phyloP scores from a whole-genome alignment of 73 alveolate genomes.

The Paramecium primaurelia region DNA sequence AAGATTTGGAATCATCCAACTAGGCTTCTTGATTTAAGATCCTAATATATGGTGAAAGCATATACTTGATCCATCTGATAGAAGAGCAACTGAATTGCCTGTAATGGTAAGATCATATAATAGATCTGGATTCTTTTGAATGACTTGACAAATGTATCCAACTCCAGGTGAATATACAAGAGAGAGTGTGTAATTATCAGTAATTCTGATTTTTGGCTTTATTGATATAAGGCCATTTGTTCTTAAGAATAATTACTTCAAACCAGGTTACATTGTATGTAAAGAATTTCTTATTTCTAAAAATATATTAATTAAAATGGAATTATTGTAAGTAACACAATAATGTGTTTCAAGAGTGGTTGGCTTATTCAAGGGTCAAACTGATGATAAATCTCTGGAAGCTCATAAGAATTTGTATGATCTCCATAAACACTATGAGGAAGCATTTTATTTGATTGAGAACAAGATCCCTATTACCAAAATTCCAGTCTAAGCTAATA shows the following conservation, averaged over 20 bases:
- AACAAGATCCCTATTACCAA: not conserved
- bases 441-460: not conserved
- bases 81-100: constrained; percentile 63
- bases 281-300: not conserved
- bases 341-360: not conserved
- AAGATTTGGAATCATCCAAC: constrained; percentile 66
- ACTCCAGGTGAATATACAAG: constrained; percentile 93
- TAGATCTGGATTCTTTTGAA: constrained; percentile 69
- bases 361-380: not conserved
- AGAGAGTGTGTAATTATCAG: constrained; percentile 59
- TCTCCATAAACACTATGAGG: constrained; percentile 2
- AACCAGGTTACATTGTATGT: not conserved
- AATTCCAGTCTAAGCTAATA: not conserved
- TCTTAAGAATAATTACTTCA: not conserved
- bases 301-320: not conserved
- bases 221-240: constrained; percentile 15
- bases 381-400: not conserved
- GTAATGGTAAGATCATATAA: constrained; percentile 63
- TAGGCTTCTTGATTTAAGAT: not conserved
- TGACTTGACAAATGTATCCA: constrained; percentile 79
- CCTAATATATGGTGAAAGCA: not conserved
- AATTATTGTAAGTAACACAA: not conserved
- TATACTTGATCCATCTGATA: constrained; percentile 65
- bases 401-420: not conserved
- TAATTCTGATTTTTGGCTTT: constrained; percentile 12